A percentile compares a stretch with the other conserved stretches of the same genome.
Conservation (phyloP, 2,329 filamentous ascomycete species). For the Aspergillus ochraceus region DNA sequence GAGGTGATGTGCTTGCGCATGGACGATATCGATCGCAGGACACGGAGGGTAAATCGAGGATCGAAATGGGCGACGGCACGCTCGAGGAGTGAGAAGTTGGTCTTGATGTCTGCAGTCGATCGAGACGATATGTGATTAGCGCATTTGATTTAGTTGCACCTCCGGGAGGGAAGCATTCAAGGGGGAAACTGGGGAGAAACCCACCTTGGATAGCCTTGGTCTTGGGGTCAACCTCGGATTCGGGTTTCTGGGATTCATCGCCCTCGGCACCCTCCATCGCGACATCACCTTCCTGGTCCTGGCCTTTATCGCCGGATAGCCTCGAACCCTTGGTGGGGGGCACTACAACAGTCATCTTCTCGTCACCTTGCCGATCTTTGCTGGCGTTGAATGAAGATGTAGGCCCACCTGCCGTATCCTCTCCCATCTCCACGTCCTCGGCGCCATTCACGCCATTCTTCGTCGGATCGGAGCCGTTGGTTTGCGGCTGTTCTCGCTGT, state of each 20-base stretch:
- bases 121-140: constrained; percentile 9
- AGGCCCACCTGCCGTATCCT: constrained; percentile 56
- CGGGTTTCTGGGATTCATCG: constrained; percentile 46
- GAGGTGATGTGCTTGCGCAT: constrained; percentile 87
- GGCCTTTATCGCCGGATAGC: constrained; percentile 55
- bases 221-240: constrained; percentile 45
- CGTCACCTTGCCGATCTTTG: constrained; percentile 70
- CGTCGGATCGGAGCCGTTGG: constrained; percentile 67
- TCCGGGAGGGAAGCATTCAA: background rate
- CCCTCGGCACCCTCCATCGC: constrained; percentile 62
- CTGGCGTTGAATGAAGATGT: constrained; percentile 55
- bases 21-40: constrained; percentile 90
- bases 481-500: constrained; percentile 66
- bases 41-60: constrained; percentile 89
- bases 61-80: constrained; percentile 92
- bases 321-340: constrained; percentile 68
- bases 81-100: constrained; percentile 88
- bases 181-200: constrained; percentile 11
- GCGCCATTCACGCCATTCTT: constrained; percentile 67
- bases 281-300: constrained; percentile 69
- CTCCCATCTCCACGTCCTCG: constrained; percentile 71
- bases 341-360: constrained; percentile 79
- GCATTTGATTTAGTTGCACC: background rate
- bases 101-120: constrained; percentile 74
- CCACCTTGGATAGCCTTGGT: constrained; percentile 52